Evolutionary conservation across 2,329 filamentous ascomycete species (phyloP).

Genomic region (Alternaria sp.): DNA sequence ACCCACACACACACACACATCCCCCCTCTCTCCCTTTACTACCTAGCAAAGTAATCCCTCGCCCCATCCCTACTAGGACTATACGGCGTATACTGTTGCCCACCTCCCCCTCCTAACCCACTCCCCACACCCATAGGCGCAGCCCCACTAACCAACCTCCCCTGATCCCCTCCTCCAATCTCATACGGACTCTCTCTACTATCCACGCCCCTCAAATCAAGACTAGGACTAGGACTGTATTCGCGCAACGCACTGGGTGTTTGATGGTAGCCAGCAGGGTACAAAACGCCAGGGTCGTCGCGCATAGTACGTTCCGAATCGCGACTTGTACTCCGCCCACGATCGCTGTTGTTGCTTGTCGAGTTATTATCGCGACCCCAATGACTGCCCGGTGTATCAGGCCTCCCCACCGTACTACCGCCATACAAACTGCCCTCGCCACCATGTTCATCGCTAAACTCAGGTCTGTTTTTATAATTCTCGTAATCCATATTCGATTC

Average conservation of each 20-base stretch:
- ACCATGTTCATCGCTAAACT: conserved; percentile 88
- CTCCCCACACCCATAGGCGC: conserved; percentile 40
- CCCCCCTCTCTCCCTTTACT: neutral
- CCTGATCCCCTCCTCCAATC: conserved; percentile 26
- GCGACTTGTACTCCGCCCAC: conserved; percentile 30
- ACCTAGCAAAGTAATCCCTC: conserved; percentile 32
- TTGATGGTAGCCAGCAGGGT: conserved; percentile 57
- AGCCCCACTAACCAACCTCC: conserved; percentile 34
- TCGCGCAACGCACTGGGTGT: conserved; percentile 53
- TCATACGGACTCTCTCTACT: conserved; percentile 37
- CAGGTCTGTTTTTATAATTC: conserved; percentile 87
- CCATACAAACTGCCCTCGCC: conserved; percentile 67
- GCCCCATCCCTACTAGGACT: conserved; percentile 29
- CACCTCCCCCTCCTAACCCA: neutral
- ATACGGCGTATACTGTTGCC: conserved; percentile 36
- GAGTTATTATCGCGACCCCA: conserved; percentile 12
- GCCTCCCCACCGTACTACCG: conserved; percentile 63
- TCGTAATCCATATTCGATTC: conserved; percentile 88
- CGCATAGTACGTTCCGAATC: conserved; percentile 38
- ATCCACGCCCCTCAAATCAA: conserved; percentile 23
- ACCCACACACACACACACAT: neutral
- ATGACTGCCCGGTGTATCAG: conserved; percentile 63
- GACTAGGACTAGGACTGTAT: conserved; percentile 49
- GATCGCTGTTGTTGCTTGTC: conserved; percentile 9
- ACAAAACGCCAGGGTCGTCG: conserved; percentile 46